Percentiles rank a stretch among this genome's conserved stretches.
Evolutionary conservation across 805 yeast species (phyloP).

Genomic region (Starmera quercuum): DNA sequence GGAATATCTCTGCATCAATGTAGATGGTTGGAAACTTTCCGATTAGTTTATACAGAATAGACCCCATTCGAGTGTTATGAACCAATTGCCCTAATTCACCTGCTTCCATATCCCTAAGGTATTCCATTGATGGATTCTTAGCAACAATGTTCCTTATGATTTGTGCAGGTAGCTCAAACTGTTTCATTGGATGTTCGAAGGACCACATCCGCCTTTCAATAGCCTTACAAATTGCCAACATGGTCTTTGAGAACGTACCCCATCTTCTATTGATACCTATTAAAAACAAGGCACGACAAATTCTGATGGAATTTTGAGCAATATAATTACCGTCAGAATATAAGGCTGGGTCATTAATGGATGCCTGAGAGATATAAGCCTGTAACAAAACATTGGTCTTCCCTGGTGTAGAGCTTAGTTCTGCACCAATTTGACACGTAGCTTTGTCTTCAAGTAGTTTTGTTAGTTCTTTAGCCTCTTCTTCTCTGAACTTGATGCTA

Average conservation of each 20-base stretch:
- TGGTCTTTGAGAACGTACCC: conserved; percentile 72
- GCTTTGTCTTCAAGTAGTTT: conserved; percentile 48
- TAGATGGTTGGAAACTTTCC: conserved; percentile 69
- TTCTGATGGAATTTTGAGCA: conserved; percentile 92
- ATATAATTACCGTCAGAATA: conserved; percentile 85
- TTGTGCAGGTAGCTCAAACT: conserved; percentile 71
- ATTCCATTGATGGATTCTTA: conserved; percentile 63
- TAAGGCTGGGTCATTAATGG: conserved; percentile 71
- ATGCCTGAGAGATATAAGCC: conserved; percentile 73
- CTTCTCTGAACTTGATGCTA: conserved; percentile 79
- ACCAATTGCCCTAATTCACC: conserved; percentile 84
- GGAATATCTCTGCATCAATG: conserved; percentile 78
- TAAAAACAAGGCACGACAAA: conserved; percentile 82
- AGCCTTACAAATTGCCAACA: conserved; percentile 79
- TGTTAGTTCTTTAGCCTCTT: conserved; percentile 71
- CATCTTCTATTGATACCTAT: conserved; percentile 85
- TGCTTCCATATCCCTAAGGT: conserved; percentile 62
- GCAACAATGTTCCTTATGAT: conserved; percentile 54
- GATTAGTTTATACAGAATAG: conserved; percentile 47
- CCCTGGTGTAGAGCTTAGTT: conserved; percentile 66
- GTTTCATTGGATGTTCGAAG: conserved; percentile 82
- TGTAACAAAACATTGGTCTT: conserved; percentile 86
- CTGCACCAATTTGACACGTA: conserved; percentile 80
- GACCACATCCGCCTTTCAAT: conserved; percentile 85
- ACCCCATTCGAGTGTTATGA: conserved; percentile 74